These are phyloP conservation scores for Gossypium davidsonii DNA, from an alignment of 441 rosid genomes.

Conservation along the genomic window DNA sequence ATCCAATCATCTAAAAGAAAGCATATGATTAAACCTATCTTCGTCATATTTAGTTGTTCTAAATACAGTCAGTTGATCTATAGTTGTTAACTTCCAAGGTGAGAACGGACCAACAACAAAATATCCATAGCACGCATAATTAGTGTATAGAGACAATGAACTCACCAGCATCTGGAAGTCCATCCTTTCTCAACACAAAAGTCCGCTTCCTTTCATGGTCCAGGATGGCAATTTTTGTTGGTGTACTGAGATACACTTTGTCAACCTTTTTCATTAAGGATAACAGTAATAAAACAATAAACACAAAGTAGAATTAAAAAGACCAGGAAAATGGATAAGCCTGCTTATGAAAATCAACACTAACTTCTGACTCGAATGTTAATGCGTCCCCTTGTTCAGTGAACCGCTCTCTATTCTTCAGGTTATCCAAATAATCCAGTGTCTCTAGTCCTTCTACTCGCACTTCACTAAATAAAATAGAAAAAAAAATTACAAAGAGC, in stretches of 20 bases:
- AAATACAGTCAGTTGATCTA: too few species aligned
- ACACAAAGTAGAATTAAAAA: not conserved
- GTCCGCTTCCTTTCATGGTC: conserved; percentile 49
- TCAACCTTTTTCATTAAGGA: conserved; percentile 26
- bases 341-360: not conserved
- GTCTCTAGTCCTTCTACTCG: conserved; percentile 53
- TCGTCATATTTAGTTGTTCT: not conserved
- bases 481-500: not conserved
- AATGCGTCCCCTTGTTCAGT: conserved; percentile 18
- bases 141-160: not conserved
- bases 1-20: not conserved
- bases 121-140: not conserved
- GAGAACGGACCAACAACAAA: not conserved
- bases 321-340: not conserved
- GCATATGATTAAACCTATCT: not conserved
- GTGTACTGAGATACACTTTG: conserved; percentile 38
- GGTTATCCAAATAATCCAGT: conserved; percentile 41
- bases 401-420: conserved; percentile 16
- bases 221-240: conserved; percentile 42
- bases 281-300: not conserved
- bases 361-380: conserved; percentile 13
- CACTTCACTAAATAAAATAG: conserved; percentile 35
- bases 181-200: conserved; percentile 40
- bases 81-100: not conserved
- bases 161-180: conserved; percentile 53